These are phyloP conservation scores for Aphanomyces astaci DNA, from an alignment of 352 stramenopile genomes.

Conservation along the genomic window DNA sequence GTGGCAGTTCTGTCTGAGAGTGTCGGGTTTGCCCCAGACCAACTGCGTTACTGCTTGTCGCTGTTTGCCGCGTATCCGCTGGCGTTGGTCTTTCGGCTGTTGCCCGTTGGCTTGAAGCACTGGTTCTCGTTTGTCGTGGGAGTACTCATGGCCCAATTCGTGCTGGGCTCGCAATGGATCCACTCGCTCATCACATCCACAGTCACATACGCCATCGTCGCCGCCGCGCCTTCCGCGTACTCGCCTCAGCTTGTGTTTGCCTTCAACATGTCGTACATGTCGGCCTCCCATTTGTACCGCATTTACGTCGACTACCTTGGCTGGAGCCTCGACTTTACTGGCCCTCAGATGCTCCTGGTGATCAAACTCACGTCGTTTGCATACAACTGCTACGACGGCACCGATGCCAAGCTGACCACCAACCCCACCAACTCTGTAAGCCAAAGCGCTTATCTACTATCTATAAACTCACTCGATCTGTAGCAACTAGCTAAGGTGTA, in stretches of 20 bases:
- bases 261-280: conserved; percentile 90
- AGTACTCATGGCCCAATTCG: conserved; percentile 92
- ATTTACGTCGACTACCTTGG: conserved; percentile 94
- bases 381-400: conserved; percentile 94
- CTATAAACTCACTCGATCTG: background rate
- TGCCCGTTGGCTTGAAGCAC: conserved; percentile 86
- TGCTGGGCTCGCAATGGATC: conserved; percentile 88
- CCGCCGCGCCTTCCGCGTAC: conserved; percentile 35
- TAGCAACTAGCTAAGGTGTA: conserved; percentile 23
- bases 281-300: conserved; percentile 90
- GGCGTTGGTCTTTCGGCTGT: conserved; percentile 75
- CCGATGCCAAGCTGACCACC: conserved; percentile 8
- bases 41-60: conserved; percentile 77
- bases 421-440: background rate
- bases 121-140: conserved; percentile 86
- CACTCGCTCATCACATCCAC: conserved; percentile 90
- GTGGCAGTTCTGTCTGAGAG: conserved; percentile 31
- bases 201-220: conserved; percentile 81
- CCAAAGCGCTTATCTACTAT: background rate
- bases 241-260: conserved; percentile 84
- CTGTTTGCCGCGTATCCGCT: conserved; percentile 91
- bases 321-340: conserved; percentile 81
- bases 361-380: conserved; percentile 97
- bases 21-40: conserved; percentile 44
- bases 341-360: conserved; percentile 88